Evolutionary conservation across 768 basidiomycete genomes (phyloP), one percentile per base, ranked within the genome.

Genomic region (Russula dissimulans): DNA sequence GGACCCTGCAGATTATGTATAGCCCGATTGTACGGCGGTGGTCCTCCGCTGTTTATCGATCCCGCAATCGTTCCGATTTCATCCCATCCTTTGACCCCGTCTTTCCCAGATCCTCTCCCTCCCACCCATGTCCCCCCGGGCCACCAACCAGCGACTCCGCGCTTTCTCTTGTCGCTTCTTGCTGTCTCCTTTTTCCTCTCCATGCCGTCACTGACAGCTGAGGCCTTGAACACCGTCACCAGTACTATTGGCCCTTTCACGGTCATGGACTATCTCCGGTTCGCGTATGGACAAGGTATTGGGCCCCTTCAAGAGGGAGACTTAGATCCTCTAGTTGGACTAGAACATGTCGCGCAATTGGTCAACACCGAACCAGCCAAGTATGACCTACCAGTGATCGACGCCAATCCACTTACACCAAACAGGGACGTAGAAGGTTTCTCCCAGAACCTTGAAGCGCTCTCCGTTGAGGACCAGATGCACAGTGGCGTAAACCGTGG

Each of bases 151-250:
- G 89, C 86, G 0, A 82, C 86, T 0, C 91, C 94, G 4, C 78
- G 82, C 9, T 86, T 97, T 66, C 80, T 97, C 6, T 77, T 94
- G 14, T 93, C 92, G 4, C 78, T 97, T 15, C 82, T 97, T 36
- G 90, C 94, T 0, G 92, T 91, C 14, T 79, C 91, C 1, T 80
- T 90, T 22, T 97, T 91, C 71, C 83, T 97, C 22, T 89, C 87
- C 34, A 86, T 94, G 17, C 87, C 90, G 0, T 77, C 83, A 5
- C 70, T 93, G 18, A 83, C 88, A 10, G 82, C 87, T 0, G 84
- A 90, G 63, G 86, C 90, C 0, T 76, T 95, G n/a, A 74, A 80
- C 1, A 74, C 81, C 45, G 80, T 95, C 32, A 74, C 93, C 43
- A 79, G 76, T 57, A 88, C 89, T 2, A 77, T 95, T 38, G 86